Percentiles rank a stretch among this genome's conserved stretches.
These are phyloP conservation scores for Vigna mungo DNA, from an alignment of 306 rosid species.

Conservation along the genomic window DNA sequence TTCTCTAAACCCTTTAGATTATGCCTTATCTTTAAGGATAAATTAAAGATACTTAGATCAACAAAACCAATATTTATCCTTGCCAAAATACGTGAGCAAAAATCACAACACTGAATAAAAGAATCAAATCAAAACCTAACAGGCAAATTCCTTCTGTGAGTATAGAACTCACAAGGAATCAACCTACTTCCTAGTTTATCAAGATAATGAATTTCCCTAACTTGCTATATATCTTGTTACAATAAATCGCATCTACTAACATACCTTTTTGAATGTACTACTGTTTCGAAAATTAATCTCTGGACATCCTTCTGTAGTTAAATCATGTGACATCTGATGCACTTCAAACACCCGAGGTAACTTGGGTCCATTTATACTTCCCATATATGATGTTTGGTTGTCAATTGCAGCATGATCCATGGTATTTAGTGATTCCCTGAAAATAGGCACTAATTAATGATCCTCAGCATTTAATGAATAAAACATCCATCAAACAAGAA, in stretches of 20 bases:
- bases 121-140: constrained; percentile 7
- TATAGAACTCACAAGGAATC: constrained; percentile 3
- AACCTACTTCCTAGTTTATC: constrained; percentile 5
- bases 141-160: not conserved
- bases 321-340: constrained; percentile 37
- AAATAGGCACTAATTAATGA: not conserved
- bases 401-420: constrained; percentile 49
- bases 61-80: not conserved
- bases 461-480: not conserved
- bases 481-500: constrained; percentile 16
- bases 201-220: constrained; percentile 14
- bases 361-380: constrained; percentile 49
- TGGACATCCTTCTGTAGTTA: constrained; percentile 32
- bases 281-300: constrained; percentile 37
- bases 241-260: constrained; percentile 24
- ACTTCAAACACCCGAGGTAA: constrained; percentile 47
- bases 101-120: not conserved
- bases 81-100: not conserved
- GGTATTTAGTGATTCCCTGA: constrained; percentile 53
- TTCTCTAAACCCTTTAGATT: not conserved
- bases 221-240: constrained; percentile 2
- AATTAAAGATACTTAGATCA: not conserved
- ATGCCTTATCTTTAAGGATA: not conserved
- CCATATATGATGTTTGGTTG: constrained; percentile 45
- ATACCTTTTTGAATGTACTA: constrained; percentile 47